Evolutionary conservation across 2,329 filamentous ascomycete species (phyloP), one percentile per base, ranked within the genome.

Genomic region (Exserohilum turcica): DNA sequence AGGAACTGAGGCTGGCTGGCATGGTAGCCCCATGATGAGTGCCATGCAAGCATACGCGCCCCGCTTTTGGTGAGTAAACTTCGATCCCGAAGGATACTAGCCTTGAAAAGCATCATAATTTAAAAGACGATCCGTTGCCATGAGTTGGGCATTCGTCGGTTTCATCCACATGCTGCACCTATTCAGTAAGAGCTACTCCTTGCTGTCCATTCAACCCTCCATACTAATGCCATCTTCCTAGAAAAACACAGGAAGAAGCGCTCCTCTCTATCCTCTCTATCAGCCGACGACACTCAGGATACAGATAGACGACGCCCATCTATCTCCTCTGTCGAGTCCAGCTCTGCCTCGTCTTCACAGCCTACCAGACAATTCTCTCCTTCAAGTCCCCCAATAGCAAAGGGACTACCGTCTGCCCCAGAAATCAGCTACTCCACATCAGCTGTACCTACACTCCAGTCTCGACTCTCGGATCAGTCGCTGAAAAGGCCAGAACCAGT

Each of bases 151-250:
- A 31, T 40, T 32, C 13, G 21, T 37, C 47, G 37, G 19, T 50
- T 29, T 19, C 18, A 52, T 54, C 61, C 61, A 63, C 42, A 66
- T 66, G 61, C 57, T 64, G 54, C 57, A 60, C 36, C 54, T 66
- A 40, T 57, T 66, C 36, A 59, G 63, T 64, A 6, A 32, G 61
- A 54, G 27, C 9, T n/a, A 16, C 33, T 10, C 16, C 13, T 9
- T 18, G 6, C 12, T 29, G 3, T 13, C 8, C 19, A 28, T 15
- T 33, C 38, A 10, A 6, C 6, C 12, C 10, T 15, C 13, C 15
- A 37, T 35, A 18, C 50, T 63, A 28, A 63, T 38, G 27, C 9
- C 21, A 6, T 12, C 43, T 24, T n/a, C n/a, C n/a, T 13, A 63
- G 63, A 50, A 50, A 64, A 57, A 43, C 57, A 60, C 29, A 61